Conservation (phyloP, 2,329 filamentous ascomycete species). For the Monosporascus sp. region DNA sequence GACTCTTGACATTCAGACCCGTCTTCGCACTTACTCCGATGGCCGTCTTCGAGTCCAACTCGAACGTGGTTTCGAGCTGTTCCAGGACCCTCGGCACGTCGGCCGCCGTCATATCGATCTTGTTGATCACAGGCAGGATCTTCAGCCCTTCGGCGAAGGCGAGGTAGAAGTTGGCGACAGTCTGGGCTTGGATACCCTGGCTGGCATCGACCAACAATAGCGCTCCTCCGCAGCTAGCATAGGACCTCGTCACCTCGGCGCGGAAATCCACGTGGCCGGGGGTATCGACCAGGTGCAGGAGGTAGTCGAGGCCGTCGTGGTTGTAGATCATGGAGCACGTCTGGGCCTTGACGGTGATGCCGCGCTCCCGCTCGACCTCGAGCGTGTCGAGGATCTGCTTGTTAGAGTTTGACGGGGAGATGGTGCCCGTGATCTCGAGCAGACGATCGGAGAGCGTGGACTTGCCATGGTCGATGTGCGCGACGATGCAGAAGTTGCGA, state of each 20-base stretch:
- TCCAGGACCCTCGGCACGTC: conserved; percentile 81
- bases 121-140: conserved; percentile 91
- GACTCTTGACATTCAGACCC: conserved; percentile 75
- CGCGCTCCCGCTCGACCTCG: conserved; percentile 91
- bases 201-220: conserved; percentile 91
- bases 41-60: conserved; percentile 70
- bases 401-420: conserved; percentile 71
- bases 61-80: conserved; percentile 82
- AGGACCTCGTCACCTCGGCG: conserved; percentile 91
- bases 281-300: conserved; percentile 93
- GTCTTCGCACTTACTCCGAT: conserved; percentile 86
- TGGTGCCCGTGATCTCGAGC: conserved; percentile 90
- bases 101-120: conserved; percentile 87
- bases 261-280: conserved; percentile 97
- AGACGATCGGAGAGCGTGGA: conserved; percentile 90
- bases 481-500: conserved; percentile 97
- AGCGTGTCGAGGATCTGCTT: conserved; percentile 97
- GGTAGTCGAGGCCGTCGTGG: conserved; percentile 77
- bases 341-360: conserved; percentile 98
- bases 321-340: conserved; percentile 98
- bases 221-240: conserved; percentile 92
- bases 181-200: conserved; percentile 95
- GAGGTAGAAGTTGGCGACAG: conserved; percentile 96
- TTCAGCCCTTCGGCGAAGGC: conserved; percentile 87
- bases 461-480: conserved; percentile 98